Evolutionary conservation across 352 stramenopile species (phyloP).

Genomic region (Globisporangium abappressorium): DNA sequence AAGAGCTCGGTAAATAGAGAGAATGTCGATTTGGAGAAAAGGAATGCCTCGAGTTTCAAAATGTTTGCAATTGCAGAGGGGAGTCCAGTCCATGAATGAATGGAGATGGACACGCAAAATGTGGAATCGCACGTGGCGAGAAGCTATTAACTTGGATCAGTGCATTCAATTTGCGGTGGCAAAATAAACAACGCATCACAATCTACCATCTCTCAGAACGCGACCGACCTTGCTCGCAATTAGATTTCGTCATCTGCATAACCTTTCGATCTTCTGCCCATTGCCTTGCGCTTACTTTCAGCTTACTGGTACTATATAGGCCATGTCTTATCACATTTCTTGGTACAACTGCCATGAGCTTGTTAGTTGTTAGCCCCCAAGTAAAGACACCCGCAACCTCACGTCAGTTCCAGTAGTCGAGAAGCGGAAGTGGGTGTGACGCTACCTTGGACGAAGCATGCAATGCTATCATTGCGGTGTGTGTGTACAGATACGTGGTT

Average conservation of each 20-base stretch:
- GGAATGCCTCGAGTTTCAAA: not conserved
- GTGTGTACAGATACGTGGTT: not conserved
- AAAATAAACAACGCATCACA: not conserved
- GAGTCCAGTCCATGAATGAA: slow-evolving; percentile 10
- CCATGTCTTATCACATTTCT: no score
- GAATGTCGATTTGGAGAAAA: not conserved
- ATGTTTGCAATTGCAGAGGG: not conserved
- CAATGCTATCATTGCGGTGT: not conserved
- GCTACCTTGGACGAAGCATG: no score
- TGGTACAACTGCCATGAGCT: no score
- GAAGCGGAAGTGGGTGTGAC: not conserved
- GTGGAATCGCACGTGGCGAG: not conserved
- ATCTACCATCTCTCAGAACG: not conserved
- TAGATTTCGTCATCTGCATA: not conserved
- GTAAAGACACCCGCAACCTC: not conserved
- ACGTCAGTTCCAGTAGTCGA: not conserved
- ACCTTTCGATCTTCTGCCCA: not conserved
- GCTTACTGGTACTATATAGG: no score
- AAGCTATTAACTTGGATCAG: slow-evolving; percentile 1
- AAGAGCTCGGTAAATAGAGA: not conserved
- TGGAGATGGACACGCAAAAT: not conserved
- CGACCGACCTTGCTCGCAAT: not conserved
- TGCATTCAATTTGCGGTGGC: not conserved
- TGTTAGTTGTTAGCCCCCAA: no score
- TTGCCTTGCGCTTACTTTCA: no score